Base-by-base conservation (phyloP, 2,329 filamentous ascomycete genomes). In the Phyllosticta citribraziliensis region DNA sequence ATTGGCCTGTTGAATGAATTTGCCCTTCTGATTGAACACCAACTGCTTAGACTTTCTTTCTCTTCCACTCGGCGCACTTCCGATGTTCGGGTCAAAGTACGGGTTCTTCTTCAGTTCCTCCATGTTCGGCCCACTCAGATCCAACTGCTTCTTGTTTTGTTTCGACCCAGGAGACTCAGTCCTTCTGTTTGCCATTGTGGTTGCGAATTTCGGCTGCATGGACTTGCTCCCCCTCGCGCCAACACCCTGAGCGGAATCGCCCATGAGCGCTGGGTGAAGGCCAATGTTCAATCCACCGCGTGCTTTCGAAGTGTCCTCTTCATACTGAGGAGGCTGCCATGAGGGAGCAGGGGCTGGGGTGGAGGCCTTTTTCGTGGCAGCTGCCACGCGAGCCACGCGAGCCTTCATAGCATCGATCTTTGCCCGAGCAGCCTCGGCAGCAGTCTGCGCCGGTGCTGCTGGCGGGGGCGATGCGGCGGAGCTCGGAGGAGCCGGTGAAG, bases 1-100 rank as follows among this genome's bases (percentile, higher is more conserved):
- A 72, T 90, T 93, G 8, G 89, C 94, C 75, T 97, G 93, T 65
- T 91, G 88, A 63, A 97, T 96, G 70, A 96, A 97, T 81, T 97
- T 97, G 58, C 94, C 94, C 73, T 96, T 95, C 67, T 92, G 87
- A 68, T 97, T 96, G 79, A 99, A 97, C 12, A 91, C 78, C 19
- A 99, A 80, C 65, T 89, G 86, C 63, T 89, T 86, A 11, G 90
- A 83, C 65, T 88, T 82, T 57, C 91, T 83, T 47, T 82, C 79
- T 67, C 87, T 89, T 69, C 73, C 79, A 64, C 76, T 70, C 59
- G 78, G 77, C 65, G 80, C 80, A 4, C 81, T 77, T n/a, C 83
- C 81, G 12, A 86, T 74, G 65, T 78, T 87, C 8, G 87, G 80
- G 68, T 95, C 90, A 66, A 88, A 92, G 72, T 96, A 97, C 0